These are phyloP conservation scores for Metarhizium anisopliae DNA, from an alignment of 2,329 filamentous ascomycete genomes.

Conservation along the genomic window DNA sequence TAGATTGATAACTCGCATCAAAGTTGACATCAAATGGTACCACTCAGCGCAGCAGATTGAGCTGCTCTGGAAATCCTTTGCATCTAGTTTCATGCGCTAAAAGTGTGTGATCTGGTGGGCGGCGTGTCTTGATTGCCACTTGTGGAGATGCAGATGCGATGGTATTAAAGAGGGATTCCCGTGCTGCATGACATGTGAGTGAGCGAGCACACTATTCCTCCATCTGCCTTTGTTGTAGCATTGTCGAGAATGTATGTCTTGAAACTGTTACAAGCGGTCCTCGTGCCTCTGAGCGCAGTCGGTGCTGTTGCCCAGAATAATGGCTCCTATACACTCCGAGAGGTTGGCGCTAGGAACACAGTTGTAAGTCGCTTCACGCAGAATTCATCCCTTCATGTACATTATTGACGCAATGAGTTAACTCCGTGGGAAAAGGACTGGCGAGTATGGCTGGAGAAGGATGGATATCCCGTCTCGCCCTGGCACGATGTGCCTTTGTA, in stretches of 20 bases:
- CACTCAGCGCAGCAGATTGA: too few species aligned
- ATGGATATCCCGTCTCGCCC: slow-evolving; percentile 29
- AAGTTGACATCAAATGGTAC: too few species aligned
- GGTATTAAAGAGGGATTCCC: too few species aligned
- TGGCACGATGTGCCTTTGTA: slow-evolving; percentile 34
- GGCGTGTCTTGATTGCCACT: neutral
- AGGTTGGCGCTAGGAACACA: slow-evolving; percentile 29
- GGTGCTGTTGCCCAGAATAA: neutral
- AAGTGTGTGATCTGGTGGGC: too few species aligned
- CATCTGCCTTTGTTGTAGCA: too few species aligned
- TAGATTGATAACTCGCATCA: too few species aligned
- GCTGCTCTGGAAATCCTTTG: too few species aligned
- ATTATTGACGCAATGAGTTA: neutral
- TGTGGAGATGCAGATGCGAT: neutral
- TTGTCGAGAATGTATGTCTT: neutral
- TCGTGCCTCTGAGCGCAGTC: neutral
- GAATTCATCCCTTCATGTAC: neutral
- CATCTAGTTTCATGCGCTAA: too few species aligned
- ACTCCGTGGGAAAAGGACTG: slow-evolving; percentile 20
- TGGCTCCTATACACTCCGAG: slow-evolving; percentile 13
- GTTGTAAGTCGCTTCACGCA: slow-evolving; percentile 14
- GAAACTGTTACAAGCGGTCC: neutral
- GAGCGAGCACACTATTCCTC: neutral
- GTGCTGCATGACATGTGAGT: neutral
- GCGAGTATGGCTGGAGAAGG: slow-evolving; percentile 30